Percentiles rank a stretch among this genome's conserved stretches.
Evolutionary conservation across 495 filamentous ascomycete species (phyloP).

Genomic region (Xylaria nigripes): DNA sequence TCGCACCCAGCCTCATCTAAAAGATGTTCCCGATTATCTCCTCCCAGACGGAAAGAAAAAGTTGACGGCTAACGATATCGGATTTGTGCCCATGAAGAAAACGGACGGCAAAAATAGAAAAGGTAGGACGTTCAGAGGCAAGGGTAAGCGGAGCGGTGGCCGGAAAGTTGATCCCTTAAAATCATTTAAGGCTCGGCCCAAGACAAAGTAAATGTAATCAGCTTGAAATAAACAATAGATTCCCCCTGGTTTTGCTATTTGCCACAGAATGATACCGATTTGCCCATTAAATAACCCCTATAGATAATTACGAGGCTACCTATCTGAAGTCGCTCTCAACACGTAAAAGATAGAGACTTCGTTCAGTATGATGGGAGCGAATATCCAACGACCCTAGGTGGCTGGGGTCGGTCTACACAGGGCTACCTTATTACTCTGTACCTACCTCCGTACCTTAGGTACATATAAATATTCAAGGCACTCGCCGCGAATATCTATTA

Average conservation of each 20-base stretch:
- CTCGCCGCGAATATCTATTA: too few species aligned
- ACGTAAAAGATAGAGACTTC: not conserved
- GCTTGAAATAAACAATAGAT: not conserved
- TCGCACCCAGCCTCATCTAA: constrained; percentile 78
- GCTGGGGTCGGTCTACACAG: too few species aligned
- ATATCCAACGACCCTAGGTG: too few species aligned
- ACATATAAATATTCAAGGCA: too few species aligned
- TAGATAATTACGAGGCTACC: not conserved
- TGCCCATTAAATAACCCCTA: not conserved
- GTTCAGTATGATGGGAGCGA: too few species aligned
- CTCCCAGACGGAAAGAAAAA: constrained; percentile 73
- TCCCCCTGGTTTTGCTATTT: not conserved
- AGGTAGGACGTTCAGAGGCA: constrained; percentile 53
- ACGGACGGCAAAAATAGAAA: constrained; percentile 57
- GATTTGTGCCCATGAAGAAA: constrained; percentile 72
- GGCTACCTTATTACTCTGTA: too few species aligned
- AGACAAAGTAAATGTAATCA: constrained; percentile 27
- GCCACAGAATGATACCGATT: not conserved
- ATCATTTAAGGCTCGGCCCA: constrained; percentile 62
- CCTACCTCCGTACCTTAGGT: too few species aligned
- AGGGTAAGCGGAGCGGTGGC: constrained; percentile 39
- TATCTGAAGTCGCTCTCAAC: not conserved
- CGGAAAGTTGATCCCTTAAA: constrained; percentile 77
- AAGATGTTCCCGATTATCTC: constrained; percentile 92
- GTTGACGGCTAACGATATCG: constrained; percentile 51